A percentile compares a stretch with the other conserved stretches of the same genome.
Conservation (phyloP, 306 rosid genomes). For the Echinosophora koreensis region DNA sequence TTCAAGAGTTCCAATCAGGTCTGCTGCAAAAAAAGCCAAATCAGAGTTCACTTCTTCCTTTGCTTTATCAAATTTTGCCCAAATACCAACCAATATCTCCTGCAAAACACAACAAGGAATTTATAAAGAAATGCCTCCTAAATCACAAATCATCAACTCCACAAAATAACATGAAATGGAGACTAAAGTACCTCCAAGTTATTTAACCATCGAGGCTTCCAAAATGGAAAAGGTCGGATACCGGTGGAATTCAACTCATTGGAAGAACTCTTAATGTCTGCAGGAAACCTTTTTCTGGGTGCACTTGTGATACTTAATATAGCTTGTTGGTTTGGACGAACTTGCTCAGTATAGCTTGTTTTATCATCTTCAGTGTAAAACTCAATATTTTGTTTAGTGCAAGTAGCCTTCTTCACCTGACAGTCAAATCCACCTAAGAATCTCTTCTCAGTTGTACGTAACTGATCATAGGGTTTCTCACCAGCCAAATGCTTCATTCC, state of each 20-base stretch:
- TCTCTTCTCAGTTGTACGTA: no score
- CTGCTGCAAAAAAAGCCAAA: conserved; percentile 93
- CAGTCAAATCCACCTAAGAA: no score
- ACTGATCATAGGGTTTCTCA: no score
- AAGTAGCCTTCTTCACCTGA: no score
- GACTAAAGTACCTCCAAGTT: conserved; percentile 79
- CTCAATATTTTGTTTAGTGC: no score
- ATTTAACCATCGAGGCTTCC: conserved; percentile 92
- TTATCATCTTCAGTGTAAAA: no score
- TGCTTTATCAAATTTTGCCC: conserved; percentile 92
- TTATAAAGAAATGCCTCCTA: conserved; percentile 43
- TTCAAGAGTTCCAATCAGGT: conserved; percentile 93
- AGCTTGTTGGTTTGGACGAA: no score
- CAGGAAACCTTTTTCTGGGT: conserved; percentile 89
- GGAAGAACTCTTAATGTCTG: conserved; percentile 93
- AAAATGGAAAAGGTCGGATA: conserved; percentile 91
- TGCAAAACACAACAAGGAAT: conserved; percentile 54
- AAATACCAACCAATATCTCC: conserved; percentile 87
- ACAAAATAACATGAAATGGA: conserved; percentile 40
- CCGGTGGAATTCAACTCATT: conserved; percentile 96
- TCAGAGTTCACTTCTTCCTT: conserved; percentile 95
- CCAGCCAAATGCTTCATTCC: no score
- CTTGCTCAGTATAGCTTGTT: no score
- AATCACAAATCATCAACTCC: conserved; percentile 28
- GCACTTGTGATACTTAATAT: conserved; percentile 94